Evolutionary conservation across 2,329 filamentous ascomycete species (phyloP), one percentile per base, ranked within the genome.

Genomic region (Pyrenochaeta sp.): DNA sequence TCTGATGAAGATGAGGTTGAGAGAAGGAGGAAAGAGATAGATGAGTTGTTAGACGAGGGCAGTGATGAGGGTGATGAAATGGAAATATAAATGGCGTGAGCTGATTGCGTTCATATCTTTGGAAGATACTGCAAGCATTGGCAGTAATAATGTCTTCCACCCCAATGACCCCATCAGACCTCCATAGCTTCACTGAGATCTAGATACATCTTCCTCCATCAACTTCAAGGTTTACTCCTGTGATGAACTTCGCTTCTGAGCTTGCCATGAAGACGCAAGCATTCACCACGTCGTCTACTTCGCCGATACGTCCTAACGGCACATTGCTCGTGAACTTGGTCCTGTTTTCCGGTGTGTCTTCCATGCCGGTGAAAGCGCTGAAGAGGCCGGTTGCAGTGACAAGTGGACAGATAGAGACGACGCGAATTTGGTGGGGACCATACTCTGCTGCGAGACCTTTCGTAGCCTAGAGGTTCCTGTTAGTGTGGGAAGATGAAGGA

Each of bases 391-490:
- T 92, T 14, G 81, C 85, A 1, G 85, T 87, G 1, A 91, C 79
- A 0, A 91, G 82, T 0, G 89, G 89, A 41, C 87, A 90, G 12
- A 92, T 85, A 1, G 85, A 83, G 58, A 91, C 91, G 65, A 92
- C 87, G 0, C 89, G 84, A 59, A 93, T 90, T 61, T 90, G 83
- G 49, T 90, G 83, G 0, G 85, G 82, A 0, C 87, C 90, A 63
- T 89, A 92, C 72, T 92, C 90, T 1, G 89, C 86, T 0, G 89
- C 90, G 60, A 93, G 81, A 10, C 83, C 83, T 75, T 86, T 87
- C 2, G 85, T 87, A 9, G 84, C 85, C 65, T 70, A 35, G 15
- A 27, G 17, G 3, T 15, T 23, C 37, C 12, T 15, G 12, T 51
- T 27, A 45, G 23, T 21, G 15, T 9, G 14, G 14, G 7, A n/a